These are phyloP conservation scores for Trichoderma afroharzianum DNA, from an alignment of 2,329 filamentous ascomycete species.

Conservation along the genomic window DNA sequence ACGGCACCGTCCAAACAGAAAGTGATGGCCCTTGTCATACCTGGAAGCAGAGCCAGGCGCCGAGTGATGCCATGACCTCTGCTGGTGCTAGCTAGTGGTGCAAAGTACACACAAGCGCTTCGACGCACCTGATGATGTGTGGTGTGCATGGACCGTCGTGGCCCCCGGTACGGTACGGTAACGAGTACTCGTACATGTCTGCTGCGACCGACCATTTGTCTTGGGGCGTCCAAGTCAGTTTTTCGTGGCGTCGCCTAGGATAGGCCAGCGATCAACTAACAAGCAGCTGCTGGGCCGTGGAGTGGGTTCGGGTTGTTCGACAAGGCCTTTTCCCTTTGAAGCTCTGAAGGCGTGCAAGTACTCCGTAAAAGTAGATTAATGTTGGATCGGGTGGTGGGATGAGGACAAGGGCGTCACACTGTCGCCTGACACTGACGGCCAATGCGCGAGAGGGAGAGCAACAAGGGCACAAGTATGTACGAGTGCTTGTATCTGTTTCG, in stretches of 20 bases:
- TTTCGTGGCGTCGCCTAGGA: slow-evolving; percentile 9
- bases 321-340: background rate
- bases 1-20: background rate
- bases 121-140: slow-evolving; percentile 7
- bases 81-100: background rate
- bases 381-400: slow-evolving; percentile 11
- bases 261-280: slow-evolving; percentile 5
- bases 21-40: background rate
- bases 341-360: background rate
- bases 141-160: background rate
- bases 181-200: background rate
- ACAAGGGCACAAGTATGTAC: background rate
- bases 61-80: background rate
- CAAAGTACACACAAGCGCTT: background rate
- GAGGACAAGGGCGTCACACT: background rate
- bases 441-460: background rate
- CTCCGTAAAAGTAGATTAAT: background rate
- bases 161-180: background rate
- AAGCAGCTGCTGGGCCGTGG: background rate
- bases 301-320: slow-evolving; percentile 2
- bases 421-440: slow-evolving; percentile 3
- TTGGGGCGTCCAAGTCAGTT: background rate
- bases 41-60: background rate
- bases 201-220: background rate
- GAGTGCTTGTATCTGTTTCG: background rate